These are phyloP conservation scores for Candida anutae DNA, from an alignment of 1,139 yeast genomes.

Conservation along the genomic window DNA sequence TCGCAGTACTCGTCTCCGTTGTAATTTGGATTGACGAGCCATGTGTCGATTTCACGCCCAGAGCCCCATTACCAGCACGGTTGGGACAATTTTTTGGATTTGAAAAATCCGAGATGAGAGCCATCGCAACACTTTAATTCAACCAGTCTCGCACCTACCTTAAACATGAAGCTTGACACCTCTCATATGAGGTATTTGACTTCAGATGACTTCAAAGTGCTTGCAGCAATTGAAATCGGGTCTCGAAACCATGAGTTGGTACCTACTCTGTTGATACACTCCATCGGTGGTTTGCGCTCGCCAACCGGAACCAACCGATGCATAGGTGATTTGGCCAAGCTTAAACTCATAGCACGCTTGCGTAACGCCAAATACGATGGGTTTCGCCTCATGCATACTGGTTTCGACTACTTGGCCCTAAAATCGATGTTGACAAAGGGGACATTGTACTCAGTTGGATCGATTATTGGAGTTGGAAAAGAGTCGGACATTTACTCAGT, in stretches of 20 bases:
- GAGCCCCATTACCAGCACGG: no score
- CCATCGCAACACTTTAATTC: no score
- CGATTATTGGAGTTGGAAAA: conserved; percentile 92
- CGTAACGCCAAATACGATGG: conserved; percentile 92
- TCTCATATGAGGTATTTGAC: conserved; percentile 90
- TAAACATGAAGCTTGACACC: conserved; percentile 93
- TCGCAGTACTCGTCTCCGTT: no score
- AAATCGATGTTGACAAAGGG: conserved; percentile 72
- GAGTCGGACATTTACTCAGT: conserved; percentile 94
- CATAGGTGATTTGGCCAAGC: conserved; percentile 80
- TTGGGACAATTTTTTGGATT: no score
- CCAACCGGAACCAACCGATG: conserved; percentile 71
- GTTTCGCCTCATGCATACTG: conserved; percentile 77
- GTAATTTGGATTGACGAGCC: no score
- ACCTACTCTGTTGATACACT: conserved; percentile 78
- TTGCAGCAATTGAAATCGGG: conserved; percentile 86
- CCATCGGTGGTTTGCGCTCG: conserved; percentile 70
- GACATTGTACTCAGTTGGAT: conserved; percentile 71
- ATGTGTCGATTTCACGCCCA: no score
- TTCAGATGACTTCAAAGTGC: conserved; percentile 81
- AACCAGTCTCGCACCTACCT: no score
- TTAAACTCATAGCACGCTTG: conserved; percentile 66
- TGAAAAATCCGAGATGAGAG: no score
- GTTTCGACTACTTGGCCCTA: conserved; percentile 86
- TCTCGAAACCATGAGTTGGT: conserved; percentile 91